Evolutionary conservation across 192 early-diverging fungal species (phyloP).

Genomic region (Coemansia sp.): DNA sequence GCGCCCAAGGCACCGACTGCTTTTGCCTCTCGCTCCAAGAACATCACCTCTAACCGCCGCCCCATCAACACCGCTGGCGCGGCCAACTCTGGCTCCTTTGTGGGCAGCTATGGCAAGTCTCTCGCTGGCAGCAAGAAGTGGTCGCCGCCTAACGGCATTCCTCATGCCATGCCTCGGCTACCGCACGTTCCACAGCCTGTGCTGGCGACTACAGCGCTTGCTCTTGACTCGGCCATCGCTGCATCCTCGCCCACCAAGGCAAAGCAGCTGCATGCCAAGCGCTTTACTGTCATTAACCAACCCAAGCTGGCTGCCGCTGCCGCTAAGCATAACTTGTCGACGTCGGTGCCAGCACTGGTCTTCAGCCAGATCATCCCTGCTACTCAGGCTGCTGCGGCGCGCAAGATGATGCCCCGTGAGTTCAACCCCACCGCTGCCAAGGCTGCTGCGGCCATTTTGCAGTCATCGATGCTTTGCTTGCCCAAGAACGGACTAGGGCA

Average conservation of each 20-base stretch:
- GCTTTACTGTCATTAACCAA: slow-evolving; percentile 10
- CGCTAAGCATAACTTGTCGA: slow-evolving; percentile 39
- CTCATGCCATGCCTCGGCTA: slow-evolving; percentile 9
- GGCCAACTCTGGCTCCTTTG: slow-evolving; percentile 7
- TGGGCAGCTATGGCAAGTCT: slow-evolving; percentile 17
- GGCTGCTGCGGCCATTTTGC: slow-evolving; percentile 48
- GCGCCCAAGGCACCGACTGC: slow-evolving; percentile 9
- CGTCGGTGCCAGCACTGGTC: slow-evolving; percentile 50
- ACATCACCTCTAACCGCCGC: slow-evolving; percentile 6
- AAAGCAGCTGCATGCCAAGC: slow-evolving; percentile 31
- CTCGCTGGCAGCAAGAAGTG: slow-evolving; percentile 34
- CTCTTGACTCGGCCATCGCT: slow-evolving; percentile 17
- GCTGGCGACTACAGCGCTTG: slow-evolving; percentile 21
- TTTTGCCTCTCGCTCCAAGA: slow-evolving; percentile 29
- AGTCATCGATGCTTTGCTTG: slow-evolving; percentile 49
- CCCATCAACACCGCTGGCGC: background rate
- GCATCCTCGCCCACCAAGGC: slow-evolving; percentile 9
- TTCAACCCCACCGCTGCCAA: slow-evolving; percentile 46
- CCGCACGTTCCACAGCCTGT: slow-evolving; percentile 17
- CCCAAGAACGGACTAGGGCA: slow-evolving; percentile 53
- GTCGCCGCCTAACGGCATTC: slow-evolving; percentile 12
- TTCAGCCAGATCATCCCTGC: slow-evolving; percentile 57
- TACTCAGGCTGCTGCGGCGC: slow-evolving; percentile 51
- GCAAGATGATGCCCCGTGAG: slow-evolving; percentile 57
- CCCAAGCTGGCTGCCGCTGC: background rate